These are phyloP conservation scores for Paxillus rubicundulus DNA, from an alignment of 768 basidiomycete genomes.

Conservation along the genomic window DNA sequence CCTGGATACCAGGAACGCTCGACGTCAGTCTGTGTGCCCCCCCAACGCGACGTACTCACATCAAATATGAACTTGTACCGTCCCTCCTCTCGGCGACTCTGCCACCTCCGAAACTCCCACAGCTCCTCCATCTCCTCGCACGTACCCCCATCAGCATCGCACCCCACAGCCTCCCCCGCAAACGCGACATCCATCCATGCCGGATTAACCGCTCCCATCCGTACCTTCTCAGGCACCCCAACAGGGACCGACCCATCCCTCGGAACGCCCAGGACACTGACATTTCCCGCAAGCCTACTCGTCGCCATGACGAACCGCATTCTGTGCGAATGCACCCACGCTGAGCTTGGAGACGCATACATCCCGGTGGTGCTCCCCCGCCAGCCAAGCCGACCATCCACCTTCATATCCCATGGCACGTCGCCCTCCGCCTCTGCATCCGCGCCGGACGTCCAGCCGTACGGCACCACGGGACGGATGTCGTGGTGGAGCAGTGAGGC, in stretches of 20 bases:
- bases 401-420: constrained; percentile 62
- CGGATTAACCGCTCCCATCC: constrained; percentile 45
- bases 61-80: constrained; percentile 62
- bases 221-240: constrained; percentile 33
- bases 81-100: constrained; percentile 48
- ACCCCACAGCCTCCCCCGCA: constrained; percentile 42
- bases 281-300: constrained; percentile 40
- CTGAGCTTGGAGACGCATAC: constrained; percentile 33
- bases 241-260: constrained; percentile 27
- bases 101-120: constrained; percentile 50
- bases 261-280: constrained; percentile 38
- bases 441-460: constrained; percentile 46
- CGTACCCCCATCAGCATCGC: constrained; percentile 26
- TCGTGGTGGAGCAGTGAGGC: constrained; percentile 52
- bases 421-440: constrained; percentile 43
- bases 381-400: constrained; percentile 64
- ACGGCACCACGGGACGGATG: constrained; percentile 48
- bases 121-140: constrained; percentile 45
- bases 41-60: constrained; percentile 36
- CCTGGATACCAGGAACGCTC: constrained; percentile 25
- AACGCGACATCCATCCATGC: constrained; percentile 64
- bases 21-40: not conserved
- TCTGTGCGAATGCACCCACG: constrained; percentile 54
- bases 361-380: constrained; percentile 75
- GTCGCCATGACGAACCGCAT: constrained; percentile 43